Percentiles rank a stretch among this genome's conserved stretches.
Conservation (phyloP, 1,139 yeast genomes). For the Hansenula lynferdii region DNA sequence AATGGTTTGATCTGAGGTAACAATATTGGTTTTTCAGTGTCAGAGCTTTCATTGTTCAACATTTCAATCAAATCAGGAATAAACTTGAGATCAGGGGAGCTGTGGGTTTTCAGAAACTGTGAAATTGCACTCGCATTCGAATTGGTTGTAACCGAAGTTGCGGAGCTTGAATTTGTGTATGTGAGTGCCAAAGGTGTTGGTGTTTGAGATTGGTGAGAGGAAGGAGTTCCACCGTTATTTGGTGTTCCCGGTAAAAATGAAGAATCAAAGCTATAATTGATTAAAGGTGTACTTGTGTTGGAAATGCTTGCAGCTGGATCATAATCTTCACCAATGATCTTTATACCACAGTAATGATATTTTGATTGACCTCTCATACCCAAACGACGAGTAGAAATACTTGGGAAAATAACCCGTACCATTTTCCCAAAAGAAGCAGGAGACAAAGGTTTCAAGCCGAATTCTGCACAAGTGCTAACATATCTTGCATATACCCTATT, state of each 20-base stretch:
- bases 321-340: conserved; percentile 47
- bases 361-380: conserved; percentile 89
- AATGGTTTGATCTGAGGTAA: conserved; percentile 52
- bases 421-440: conserved; percentile 89
- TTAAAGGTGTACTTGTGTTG: conserved; percentile 19
- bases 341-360: conserved; percentile 87
- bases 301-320: conserved; percentile 15
- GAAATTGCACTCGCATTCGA: conserved; percentile 12
- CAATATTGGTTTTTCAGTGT: conserved; percentile 26
- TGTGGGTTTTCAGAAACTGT: conserved; percentile 15
- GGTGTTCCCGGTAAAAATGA: conserved; percentile 29
- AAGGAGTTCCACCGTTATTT: conserved; percentile 25
- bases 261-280: conserved; percentile 18
- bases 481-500: conserved; percentile 79
- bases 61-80: conserved; percentile 33
- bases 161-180: not conserved
- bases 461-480: conserved; percentile 65
- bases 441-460: conserved; percentile 63
- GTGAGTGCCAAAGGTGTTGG: conserved; percentile 22
- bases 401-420: conserved; percentile 70
- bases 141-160: not conserved
- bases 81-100: conserved; percentile 28
- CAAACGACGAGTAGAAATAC: conserved; percentile 72
- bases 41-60: conserved; percentile 21
- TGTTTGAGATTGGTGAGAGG: conserved; percentile 19